Percentiles rank a stretch among this genome's conserved stretches.
Conservation (phyloP, 768 basidiomycete species). For the Fomitopsis pulvina region DNA sequence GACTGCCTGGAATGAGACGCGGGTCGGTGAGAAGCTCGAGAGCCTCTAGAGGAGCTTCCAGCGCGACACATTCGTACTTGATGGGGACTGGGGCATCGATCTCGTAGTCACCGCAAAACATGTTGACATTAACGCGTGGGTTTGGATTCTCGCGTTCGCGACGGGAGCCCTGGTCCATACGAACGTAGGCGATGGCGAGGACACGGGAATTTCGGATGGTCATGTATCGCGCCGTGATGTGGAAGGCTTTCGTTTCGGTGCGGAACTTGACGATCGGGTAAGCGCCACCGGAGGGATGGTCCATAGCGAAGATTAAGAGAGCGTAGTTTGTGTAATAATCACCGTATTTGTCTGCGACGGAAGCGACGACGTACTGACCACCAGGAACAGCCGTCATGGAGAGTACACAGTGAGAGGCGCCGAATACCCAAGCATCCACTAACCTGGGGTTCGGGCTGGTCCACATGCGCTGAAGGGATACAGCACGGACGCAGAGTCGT, state of each 20-base stretch:
- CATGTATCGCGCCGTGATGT: constrained; percentile 57
- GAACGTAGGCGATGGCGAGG: constrained; percentile 50
- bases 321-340: constrained; percentile 35
- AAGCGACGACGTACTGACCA: constrained; percentile 62
- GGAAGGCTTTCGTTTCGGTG: constrained; percentile 45
- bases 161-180: constrained; percentile 25
- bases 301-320: constrained; percentile 48
- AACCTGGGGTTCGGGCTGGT: constrained; percentile 31
- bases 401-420: constrained; percentile 31
- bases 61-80: constrained; percentile 38
- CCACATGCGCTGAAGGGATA: constrained; percentile 59
- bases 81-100: constrained; percentile 40
- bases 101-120: constrained; percentile 28
- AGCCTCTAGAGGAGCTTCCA: constrained; percentile 33
- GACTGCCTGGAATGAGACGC: constrained; percentile 29
- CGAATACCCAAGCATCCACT: constrained; percentile 19
- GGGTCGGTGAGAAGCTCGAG: constrained; percentile 42
- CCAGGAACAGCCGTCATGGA: constrained; percentile 59
- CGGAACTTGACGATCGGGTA: constrained; percentile 43
- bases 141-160: neutral
- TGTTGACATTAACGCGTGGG: constrained; percentile 23
- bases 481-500: constrained; percentile 51
- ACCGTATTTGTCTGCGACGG: constrained; percentile 36
- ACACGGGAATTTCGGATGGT: constrained; percentile 35
- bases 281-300: constrained; percentile 38